Evolutionary conservation across 2,329 filamentous ascomycete species (phyloP).

Genomic region (Ceratocystis colombiana): DNA sequence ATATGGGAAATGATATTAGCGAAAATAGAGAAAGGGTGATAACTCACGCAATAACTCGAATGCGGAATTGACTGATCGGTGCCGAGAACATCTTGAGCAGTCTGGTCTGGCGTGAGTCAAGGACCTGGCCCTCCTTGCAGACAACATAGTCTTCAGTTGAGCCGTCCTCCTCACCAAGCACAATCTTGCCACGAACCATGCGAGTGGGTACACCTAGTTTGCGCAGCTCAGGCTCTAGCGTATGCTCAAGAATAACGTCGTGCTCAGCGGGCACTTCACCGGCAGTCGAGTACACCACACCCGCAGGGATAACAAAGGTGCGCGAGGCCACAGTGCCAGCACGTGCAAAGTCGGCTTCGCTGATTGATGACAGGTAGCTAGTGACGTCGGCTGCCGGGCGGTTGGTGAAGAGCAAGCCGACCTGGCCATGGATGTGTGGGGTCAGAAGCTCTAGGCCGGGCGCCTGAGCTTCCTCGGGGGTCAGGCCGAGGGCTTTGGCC

Average conservation of each 20-base stretch:
- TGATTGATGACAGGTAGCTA: constrained; percentile 61
- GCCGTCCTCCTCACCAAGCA: constrained; percentile 52
- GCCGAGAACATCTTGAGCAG: constrained; percentile 90
- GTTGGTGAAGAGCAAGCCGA: constrained; percentile 85
- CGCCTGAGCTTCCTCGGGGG: constrained; percentile 66
- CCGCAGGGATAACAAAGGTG: constrained; percentile 69
- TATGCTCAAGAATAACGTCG: constrained; percentile 79
- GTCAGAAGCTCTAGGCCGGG: constrained; percentile 63
- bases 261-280: constrained; percentile 71
- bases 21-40: neutral
- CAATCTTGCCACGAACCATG: constrained; percentile 78
- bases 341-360: constrained; percentile 79
- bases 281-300: constrained; percentile 68
- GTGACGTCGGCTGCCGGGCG: constrained; percentile 57
- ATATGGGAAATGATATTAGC: neutral
- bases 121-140: constrained; percentile 71
- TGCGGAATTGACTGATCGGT: constrained; percentile 79
- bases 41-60: constrained; percentile 63
- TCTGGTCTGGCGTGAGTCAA: constrained; percentile 87
- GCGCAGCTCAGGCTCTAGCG: constrained; percentile 79
- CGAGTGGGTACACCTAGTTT: constrained; percentile 82
- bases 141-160: constrained; percentile 55
- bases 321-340: constrained; percentile 67
- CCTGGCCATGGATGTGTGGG: constrained; percentile 63
- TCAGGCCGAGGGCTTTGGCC: constrained; percentile 81